Evolutionary conservation across 1,139 yeast genomes (phyloP), one percentile per base, ranked within the genome.

Genomic region (Candida pseudoviswanathii): DNA sequence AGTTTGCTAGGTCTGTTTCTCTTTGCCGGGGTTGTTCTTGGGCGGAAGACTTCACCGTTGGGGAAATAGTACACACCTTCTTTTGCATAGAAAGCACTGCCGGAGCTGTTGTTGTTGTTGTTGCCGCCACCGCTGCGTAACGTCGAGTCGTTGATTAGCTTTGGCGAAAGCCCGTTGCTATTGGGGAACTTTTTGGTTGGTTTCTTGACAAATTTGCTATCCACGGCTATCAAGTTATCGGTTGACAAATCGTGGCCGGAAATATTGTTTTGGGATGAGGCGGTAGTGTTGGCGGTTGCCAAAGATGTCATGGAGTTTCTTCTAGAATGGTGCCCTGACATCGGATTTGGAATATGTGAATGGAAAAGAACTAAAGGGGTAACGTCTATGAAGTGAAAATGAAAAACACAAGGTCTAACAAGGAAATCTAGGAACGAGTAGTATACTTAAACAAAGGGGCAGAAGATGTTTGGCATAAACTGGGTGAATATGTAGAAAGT

Each of bases 31-130:
- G 71, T 64, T 42, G 61, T 60, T 41, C 83, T 59, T 1, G 84
- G 84, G 32, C 79, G 64, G 58, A 80, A 80, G 3, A 79, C 71
- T 58, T 80, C 85, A 45, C 85, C 85, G 58, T 80, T 80, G 9
- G 84, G 84, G 57, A 80, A 80, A 54, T 68, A 73, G 57, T 72
- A 78, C 46, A 48, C 50, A 16, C 52, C 55, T 43, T 46, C 55
- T 34, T 48, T 51, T 2, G 55, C 41, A 33, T 48, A 49, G 37
- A 41, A 51, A 5, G 47, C 41, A 27, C 42, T 33, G 16, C 50
- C 47, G 5, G 36, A 27, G 37, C 29, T 41, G 34, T 22, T 45
- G 31, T 21, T 34, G 26, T 26, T 33, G 10, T 32, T 27, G 8
- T 31, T 16, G 11, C 11, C 29, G 38, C 32, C 22, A 16, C 11